Evolutionary conservation across 2,329 filamentous ascomycete species (phyloP), one percentile per base, ranked within the genome.

Genomic region (Apiospora pterosperma): DNA sequence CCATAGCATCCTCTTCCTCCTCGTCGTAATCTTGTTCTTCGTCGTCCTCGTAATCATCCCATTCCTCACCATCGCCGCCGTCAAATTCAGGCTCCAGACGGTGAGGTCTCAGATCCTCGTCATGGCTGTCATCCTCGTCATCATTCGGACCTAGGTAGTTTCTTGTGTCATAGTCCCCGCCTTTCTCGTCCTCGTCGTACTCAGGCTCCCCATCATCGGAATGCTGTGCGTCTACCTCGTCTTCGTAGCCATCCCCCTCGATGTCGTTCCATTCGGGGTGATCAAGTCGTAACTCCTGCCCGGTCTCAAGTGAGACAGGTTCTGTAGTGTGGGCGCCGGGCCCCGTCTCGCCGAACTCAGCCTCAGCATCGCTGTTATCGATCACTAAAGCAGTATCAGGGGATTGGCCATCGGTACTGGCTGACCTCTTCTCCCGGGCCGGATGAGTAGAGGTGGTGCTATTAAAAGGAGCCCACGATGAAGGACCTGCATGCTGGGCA

Each of bases 121-220:
- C 74, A 55, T 72, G 68, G 44, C 70, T 73, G 61, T 74, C 74
- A 23, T 76, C 74, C 36, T 76, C 74, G 41, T 76, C 74, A 39
- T 76, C 74, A 59, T 70, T 69, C 44, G 72, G 73, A 3, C 68
- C 68, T 23, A 67, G 64, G 44, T 76, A 75, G 62, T 72, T 73
- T 28, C 72, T 68, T 12, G 70, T 72, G 59, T 76, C 73, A 61
- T 76, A 75, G 38, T 76, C 73, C 12, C 74, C 73, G 31, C 74
- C 73, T 38, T 74, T 73, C 61, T 75, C 74, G 8, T 73, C 69
- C 14, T 64, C 67, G 28, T 75, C 72, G 34, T 75, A 74, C 62
- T 72, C 74, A 19, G 67, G 69, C 58, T 74, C 66, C 1, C 68
- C 68, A 1, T 66, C 66, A 10, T 68, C 66, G 1, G 66, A 67